Evolutionary conservation across 805 yeast species (phyloP).

Genomic region (Saccharomycopsis oosterbeekiorum): DNA sequence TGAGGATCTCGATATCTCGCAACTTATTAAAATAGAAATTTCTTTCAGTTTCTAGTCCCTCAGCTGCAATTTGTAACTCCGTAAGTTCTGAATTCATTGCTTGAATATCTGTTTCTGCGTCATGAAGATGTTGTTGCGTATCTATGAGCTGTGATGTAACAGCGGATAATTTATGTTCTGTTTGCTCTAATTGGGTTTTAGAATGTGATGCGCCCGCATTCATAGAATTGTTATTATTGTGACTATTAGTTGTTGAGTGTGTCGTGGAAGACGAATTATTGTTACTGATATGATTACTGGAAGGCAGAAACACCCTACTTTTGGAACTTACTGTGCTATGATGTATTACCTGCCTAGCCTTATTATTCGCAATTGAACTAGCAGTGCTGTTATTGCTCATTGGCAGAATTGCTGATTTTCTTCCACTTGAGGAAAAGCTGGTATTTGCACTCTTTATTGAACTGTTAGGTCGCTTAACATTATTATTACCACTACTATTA

Average conservation of each 20-base stretch:
- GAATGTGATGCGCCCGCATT: neutral
- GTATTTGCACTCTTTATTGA: neutral
- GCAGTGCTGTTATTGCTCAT: neutral
- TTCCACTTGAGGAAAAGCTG: neutral
- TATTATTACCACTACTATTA: neutral
- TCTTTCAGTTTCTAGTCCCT: constrained; percentile 69
- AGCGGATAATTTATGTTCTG: neutral
- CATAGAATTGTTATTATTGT: neutral
- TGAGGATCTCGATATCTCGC: constrained; percentile 76
- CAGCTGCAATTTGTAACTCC: constrained; percentile 50
- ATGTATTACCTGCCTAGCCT: neutral
- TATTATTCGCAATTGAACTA: neutral
- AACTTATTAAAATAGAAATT: constrained; percentile 85
- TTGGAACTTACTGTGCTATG: neutral
- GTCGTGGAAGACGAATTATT: neutral
- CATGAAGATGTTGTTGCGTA: constrained; percentile 33
- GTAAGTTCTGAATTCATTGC: constrained; percentile 40
- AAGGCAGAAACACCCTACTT: neutral
- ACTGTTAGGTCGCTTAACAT: constrained; percentile 5
- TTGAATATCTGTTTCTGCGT: constrained; percentile 33
- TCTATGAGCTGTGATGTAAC: constrained; percentile 3
- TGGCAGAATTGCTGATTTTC: neutral
- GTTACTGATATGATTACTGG: neutral
- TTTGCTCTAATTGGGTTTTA: neutral
- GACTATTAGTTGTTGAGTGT: neutral